These are phyloP conservation scores for Canavalia gladiata DNA, from an alignment of 306 rosid genomes.

Conservation along the genomic window DNA sequence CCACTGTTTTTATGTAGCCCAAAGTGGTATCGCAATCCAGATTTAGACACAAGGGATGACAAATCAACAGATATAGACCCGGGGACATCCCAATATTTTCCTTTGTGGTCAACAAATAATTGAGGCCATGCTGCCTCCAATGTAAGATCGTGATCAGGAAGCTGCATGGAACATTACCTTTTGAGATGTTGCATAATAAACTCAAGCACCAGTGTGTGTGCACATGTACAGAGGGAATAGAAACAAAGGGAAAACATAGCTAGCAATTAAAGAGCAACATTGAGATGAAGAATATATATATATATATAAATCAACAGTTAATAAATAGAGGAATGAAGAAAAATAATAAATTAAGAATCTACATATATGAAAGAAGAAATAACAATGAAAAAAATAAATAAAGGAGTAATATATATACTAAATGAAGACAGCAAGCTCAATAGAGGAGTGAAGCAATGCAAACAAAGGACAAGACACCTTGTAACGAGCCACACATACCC, in stretches of 20 bases:
- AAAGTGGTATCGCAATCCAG: constrained; percentile 79
- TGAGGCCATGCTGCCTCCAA: constrained; percentile 96
- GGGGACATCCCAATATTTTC: constrained; percentile 90
- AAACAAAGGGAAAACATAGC: neutral
- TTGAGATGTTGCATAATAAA: constrained; percentile 37
- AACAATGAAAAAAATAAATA: neutral
- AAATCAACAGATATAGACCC: constrained; percentile 81
- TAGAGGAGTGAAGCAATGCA: constrained; percentile 4
- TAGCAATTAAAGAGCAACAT: constrained; percentile 7
- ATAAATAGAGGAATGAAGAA: neutral
- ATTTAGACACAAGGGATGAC: constrained; percentile 64
- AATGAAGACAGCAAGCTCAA: neutral
- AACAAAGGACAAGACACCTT: constrained; percentile 18
- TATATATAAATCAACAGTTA: neutral
- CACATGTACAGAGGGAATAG: neutral
- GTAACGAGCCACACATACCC: no score
- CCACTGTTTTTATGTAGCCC: constrained; percentile 84
- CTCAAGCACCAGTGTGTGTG: constrained; percentile 21
- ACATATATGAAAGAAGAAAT: neutral
- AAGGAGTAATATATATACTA: constrained; percentile 4
- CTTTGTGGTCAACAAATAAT: constrained; percentile 86
- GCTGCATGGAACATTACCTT: constrained; percentile 58
- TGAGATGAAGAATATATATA: constrained; percentile 10
- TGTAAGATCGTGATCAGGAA: constrained; percentile 77
- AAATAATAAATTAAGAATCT: neutral